Evolutionary conservation across 495 filamentous ascomycete species (phyloP), one percentile per base, ranked within the genome.

Genomic region (Xylona heveae): DNA sequence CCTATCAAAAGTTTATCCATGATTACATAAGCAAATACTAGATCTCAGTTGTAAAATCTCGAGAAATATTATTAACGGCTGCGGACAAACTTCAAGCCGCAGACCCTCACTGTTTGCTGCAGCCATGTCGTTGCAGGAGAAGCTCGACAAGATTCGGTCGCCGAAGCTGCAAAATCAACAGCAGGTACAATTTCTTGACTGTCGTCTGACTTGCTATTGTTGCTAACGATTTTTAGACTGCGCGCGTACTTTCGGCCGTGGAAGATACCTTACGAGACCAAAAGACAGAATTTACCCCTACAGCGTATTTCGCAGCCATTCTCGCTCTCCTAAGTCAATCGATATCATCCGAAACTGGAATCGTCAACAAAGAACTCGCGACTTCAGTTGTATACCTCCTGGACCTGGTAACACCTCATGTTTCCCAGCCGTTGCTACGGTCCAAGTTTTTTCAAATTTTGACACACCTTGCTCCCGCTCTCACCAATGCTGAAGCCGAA

Each of bases 241-340:
- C 71, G 31, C 71, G 85, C 44, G 78, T 95, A 34, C 69, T 97
- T 34, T 72, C 70, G 40, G 85, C 85, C 26, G 72, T 97, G 27
- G 85, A 97, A 52, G 75, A 88, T 47, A 92, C 81, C 13, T 71
- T 97, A 27, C 70, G 72, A 43, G 77, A 83, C 35, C 79, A 90
- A 50, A 75, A 80, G 35, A 72, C 78, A 36, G 65, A 78, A 42
- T 65, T 73, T 32, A 80, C 78, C 5, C 61, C 90, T 3, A 92
- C 88, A 1, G 83, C 75, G 40, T 97, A 95, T 51, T 90, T 95
- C 42, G 80, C 81, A n/a, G 82, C 90, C 2, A 65, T 97, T n/a
- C 63, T 97, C 24, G 82, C 84, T 21, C 61, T 97, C 4, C 67
- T 97, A 9, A 69, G 68, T 34, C 77, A 84, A 52, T 69, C 78